Percentiles rank a stretch among this genome's conserved stretches.
Evolutionary conservation across 2,329 filamentous ascomycete species (phyloP).

Genomic region (Pseudocercospora pini-densiflorae): DNA sequence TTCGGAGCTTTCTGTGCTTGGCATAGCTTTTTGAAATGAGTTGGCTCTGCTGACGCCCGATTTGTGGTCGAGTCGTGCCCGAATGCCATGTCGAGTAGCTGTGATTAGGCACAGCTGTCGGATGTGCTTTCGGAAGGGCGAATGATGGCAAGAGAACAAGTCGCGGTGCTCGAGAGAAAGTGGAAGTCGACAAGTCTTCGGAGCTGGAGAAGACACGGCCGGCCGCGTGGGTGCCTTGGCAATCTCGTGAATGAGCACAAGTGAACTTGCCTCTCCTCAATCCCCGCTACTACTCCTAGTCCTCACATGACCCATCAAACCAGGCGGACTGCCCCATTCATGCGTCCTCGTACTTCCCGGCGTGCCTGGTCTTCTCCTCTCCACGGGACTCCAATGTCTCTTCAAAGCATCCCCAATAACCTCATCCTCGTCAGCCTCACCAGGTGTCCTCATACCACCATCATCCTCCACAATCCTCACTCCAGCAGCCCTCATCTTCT

Average conservation of each 20-base stretch:
- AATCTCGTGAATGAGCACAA: background rate
- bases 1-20: no score
- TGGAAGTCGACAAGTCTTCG: no score
- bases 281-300: conserved; percentile 31
- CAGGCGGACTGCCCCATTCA: conserved; percentile 32
- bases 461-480: conserved; percentile 35
- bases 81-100: no score
- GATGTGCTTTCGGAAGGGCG: no score
- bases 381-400: conserved; percentile 39
- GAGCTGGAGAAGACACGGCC: background rate
- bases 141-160: no score
- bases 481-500: conserved; percentile 35
- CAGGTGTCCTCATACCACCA: conserved; percentile 13
- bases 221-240: no score
- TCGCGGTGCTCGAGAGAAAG: no score
- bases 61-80: no score
- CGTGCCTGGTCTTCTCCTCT: conserved; percentile 35
- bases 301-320: conserved; percentile 28
- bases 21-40: no score
- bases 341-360: conserved; percentile 31
- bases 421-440: conserved; percentile 31
- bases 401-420: conserved; percentile 36
- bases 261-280: conserved; percentile 4
- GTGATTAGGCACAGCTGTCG: no score
- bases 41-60: no score